Base-by-base conservation (phyloP, 129 eudicot species). In the Rutidosis leptorrhynchoides region DNA sequence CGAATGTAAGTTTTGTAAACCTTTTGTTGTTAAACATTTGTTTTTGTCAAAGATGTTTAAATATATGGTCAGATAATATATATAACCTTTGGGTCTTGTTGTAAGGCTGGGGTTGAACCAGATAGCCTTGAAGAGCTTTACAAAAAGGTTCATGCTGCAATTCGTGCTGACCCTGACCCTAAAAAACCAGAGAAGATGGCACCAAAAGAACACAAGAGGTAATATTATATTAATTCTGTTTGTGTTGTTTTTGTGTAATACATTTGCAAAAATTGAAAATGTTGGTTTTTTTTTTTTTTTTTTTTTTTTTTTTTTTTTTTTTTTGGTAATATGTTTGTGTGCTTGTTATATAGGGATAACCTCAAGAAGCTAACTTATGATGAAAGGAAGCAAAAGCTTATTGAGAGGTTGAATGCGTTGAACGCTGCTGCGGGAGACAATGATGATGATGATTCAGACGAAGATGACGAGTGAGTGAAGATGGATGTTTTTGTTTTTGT, bases 141-240 rank as follows among this genome's bases (percentile, higher is more conserved):
- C 83, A 86, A 93, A 78, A 86, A 89, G 78, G 96, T 88, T 1
- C 98, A 93, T 73, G 95, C 96, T 32, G 95, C 90, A 0, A 93
- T 93, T 45, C 91, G 96, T 63, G 89, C 95, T 37, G 95, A 93
- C 55, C 96, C 98, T 0, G 70, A 77, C 26, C 43, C 59, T n/a
- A 93, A 89, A 78, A 93, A 86, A 63, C 49, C 84, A 8, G 89
- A 63, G 22, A 93, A 85, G 69, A 84, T 65, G 71, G 74, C 81
- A 40, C 96, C 95, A 0, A 84, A 84, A 77, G 75, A 80, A 30
- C 95, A 83, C 83, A 93, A 86, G 92, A 78, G 98, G 98, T 93
- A 51, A n/a, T n/a, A n/a, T n/a, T n/a, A 27, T 27, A 25, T 16
- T 10, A 7, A 9, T 51, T 9, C 11, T 0, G 5, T 40, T 12